Evolutionary conservation across 768 basidiomycete genomes (phyloP).

Genomic region (Neoboletus magnificus): DNA sequence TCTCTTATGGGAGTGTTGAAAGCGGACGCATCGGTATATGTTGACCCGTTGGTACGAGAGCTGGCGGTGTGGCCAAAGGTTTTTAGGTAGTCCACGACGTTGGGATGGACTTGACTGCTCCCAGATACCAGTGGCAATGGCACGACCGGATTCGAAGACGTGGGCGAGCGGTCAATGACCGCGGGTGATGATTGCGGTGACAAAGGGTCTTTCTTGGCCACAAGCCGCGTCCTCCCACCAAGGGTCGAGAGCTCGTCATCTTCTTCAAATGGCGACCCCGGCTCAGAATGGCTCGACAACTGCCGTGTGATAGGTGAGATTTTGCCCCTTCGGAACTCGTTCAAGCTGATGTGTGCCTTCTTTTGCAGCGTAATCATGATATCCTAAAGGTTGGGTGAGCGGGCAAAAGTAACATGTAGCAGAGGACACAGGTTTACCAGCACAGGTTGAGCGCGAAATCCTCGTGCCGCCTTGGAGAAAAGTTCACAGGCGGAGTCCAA

Average conservation of each 20-base stretch:
- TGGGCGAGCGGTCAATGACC: constrained; percentile 60
- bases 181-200: constrained; percentile 45
- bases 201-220: constrained; percentile 56
- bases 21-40: constrained; percentile 23
- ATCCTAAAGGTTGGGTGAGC: constrained; percentile 36
- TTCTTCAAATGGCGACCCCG: constrained; percentile 45
- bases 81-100: constrained; percentile 64
- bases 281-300: constrained; percentile 37
- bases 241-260: constrained; percentile 62
- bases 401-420: background rate
- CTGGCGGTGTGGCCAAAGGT: constrained; percentile 45
- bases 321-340: constrained; percentile 61
- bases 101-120: constrained; percentile 53
- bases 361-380: constrained; percentile 64
- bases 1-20: constrained; percentile 27
- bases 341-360: constrained; percentile 62
- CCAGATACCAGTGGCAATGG: constrained; percentile 61
- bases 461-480: constrained; percentile 64
- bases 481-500: constrained; percentile 73
- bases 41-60: constrained; percentile 21
- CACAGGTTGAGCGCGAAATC: constrained; percentile 63
- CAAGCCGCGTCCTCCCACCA: constrained; percentile 64
- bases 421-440: constrained; percentile 41
- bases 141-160: constrained; percentile 67
- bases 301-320: constrained; percentile 39